Conservation (phyloP, 352 stramenopile species). For the Globisporangium echinulatum region DNA sequence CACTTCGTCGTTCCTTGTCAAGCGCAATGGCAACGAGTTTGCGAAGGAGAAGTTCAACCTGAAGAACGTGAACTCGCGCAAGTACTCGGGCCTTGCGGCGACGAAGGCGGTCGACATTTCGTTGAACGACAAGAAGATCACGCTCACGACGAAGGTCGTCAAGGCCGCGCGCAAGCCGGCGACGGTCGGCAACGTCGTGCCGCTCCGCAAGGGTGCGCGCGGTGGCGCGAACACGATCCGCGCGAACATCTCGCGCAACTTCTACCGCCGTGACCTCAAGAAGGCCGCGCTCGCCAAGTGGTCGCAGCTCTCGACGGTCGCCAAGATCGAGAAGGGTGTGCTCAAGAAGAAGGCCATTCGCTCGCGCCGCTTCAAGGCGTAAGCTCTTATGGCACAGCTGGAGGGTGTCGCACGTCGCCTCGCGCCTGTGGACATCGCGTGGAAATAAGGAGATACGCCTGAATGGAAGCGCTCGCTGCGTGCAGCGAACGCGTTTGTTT, state of each 20-base stretch:
- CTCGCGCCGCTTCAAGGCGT: constrained; percentile 78
- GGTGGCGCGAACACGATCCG: constrained; percentile 81
- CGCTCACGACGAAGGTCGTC: constrained; percentile 75
- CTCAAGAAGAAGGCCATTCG: constrained; percentile 80
- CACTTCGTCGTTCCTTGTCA: constrained; percentile 95
- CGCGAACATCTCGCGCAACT: constrained; percentile 86
- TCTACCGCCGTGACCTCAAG: constrained; percentile 84
- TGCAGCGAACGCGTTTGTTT: constrained; percentile 13
- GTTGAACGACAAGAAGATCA: constrained; percentile 84
- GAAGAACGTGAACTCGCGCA: constrained; percentile 92
- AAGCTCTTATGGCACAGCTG: constrained; percentile 15
- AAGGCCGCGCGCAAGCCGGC: constrained; percentile 66
- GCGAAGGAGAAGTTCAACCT: constrained; percentile 95
- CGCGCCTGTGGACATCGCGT: constrained; percentile 2
- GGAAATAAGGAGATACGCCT: constrained; percentile 7
- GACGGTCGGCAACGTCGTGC: constrained; percentile 67
- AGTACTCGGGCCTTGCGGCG: constrained; percentile 95
- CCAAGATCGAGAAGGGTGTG: constrained; percentile 87
- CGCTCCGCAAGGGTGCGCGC: constrained; percentile 79
- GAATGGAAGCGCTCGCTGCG: constrained; percentile 3
- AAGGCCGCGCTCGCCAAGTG: constrained; percentile 78
- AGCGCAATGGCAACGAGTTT: constrained; percentile 89
- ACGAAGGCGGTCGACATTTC: constrained; percentile 91
- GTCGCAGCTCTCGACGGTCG: constrained; percentile 81
- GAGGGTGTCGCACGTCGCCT: neutral